Percentiles rank a stretch among this genome's conserved stretches.
phyloP scores from a whole-genome alignment of 805 yeast species.

The Sugiyamaella americana region DNA sequence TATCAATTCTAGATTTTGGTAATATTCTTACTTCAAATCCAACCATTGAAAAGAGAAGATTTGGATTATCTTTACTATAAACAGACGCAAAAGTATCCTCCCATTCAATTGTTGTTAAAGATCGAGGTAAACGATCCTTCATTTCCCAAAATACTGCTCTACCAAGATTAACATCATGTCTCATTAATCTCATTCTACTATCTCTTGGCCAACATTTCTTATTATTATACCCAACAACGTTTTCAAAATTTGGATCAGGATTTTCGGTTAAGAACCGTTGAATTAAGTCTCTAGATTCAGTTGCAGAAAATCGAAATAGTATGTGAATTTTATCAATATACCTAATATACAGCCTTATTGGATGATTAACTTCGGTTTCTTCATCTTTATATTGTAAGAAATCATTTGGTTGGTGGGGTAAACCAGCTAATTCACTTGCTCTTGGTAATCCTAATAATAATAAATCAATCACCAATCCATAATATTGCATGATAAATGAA shows the following conservation, averaged over 20 bases:
- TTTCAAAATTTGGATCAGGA: slow-evolving; percentile 90
- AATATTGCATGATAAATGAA: slow-evolving; percentile 82
- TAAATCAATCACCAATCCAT: slow-evolving; percentile 79
- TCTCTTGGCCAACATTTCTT: slow-evolving; percentile 95
- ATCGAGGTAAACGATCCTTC: slow-evolving; percentile 67
- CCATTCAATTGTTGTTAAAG: slow-evolving; percentile 72
- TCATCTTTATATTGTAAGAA: slow-evolving; percentile 63
- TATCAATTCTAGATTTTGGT: slow-evolving; percentile 61
- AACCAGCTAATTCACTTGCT: slow-evolving; percentile 83
- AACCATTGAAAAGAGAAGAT: slow-evolving; percentile 80
- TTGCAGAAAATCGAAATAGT: slow-evolving; percentile 65
- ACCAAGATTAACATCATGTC: slow-evolving; percentile 88
- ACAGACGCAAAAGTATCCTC: slow-evolving; percentile 77
- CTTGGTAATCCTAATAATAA: slow-evolving; percentile 78
- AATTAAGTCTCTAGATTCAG: slow-evolving; percentile 68
- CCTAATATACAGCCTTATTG: slow-evolving; percentile 74
- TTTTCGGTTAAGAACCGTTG: slow-evolving; percentile 74
- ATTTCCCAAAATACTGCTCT: slow-evolving; percentile 91
- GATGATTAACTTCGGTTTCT: slow-evolving; percentile 59
- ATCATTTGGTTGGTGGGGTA: slow-evolving; percentile 62
- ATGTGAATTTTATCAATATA: slow-evolving; percentile 78
- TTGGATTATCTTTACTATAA: slow-evolving; percentile 86
- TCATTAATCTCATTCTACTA: slow-evolving; percentile 79
- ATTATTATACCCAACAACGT: slow-evolving; percentile 77
- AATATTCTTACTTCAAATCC: slow-evolving; percentile 90